phyloP scores from a whole-genome alignment of 169 alveolate species.

The Ichthyophthirius multifiliis region DNA sequence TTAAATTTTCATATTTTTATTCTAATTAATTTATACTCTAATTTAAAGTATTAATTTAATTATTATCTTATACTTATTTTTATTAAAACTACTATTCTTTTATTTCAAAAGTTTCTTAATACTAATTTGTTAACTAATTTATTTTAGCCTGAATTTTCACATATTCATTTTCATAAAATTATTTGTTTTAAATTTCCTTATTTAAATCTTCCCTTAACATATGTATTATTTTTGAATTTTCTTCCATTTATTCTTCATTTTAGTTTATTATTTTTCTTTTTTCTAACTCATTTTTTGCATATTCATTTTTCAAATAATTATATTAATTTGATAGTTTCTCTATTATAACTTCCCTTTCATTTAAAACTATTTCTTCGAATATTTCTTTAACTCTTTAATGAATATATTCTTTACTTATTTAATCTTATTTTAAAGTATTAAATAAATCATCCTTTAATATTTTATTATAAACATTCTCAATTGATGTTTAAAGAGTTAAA shows the following conservation, averaged over 20 bases:
- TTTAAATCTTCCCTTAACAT: conserved; percentile 10
- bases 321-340: conserved; percentile 32
- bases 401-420: conserved; percentile 25
- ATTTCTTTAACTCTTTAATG: conserved; percentile 29
- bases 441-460: conserved; percentile 36
- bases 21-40: not conserved
- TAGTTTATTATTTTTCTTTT: conserved; percentile 26
- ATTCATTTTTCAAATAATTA: conserved; percentile 31
- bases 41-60: not conserved
- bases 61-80: not conserved
- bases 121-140: not conserved
- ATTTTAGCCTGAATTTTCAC: not conserved
- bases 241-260: conserved; percentile 16
- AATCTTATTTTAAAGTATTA: conserved; percentile 32
- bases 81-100: not conserved
- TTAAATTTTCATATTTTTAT: not conserved
- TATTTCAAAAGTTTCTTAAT: not conserved
- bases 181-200: not conserved
- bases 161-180: not conserved
- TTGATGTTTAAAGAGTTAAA: conserved; percentile 24
- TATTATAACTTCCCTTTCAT: conserved; percentile 41
- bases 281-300: conserved; percentile 19
- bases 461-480: conserved; percentile 15
- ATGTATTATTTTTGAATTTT: not conserved
- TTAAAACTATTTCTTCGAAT: conserved; percentile 32